Percentiles rank a stretch among this genome's conserved stretches.
Evolutionary conservation across 257 asterid genomes (phyloP).

Genomic region (Henckelia pumila): DNA sequence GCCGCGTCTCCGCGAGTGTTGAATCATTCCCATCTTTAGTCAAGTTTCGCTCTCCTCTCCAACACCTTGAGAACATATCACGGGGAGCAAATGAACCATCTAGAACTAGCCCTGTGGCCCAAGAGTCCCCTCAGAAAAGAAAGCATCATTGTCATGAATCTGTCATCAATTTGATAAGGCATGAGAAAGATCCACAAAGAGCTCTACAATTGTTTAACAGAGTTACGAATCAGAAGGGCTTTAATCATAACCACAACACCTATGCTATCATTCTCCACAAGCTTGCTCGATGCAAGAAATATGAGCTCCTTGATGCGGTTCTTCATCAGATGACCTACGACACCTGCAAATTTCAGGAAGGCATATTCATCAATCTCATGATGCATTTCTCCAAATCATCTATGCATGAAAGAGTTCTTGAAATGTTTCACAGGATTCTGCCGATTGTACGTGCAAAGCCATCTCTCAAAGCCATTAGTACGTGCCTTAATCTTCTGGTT

Average conservation of each 20-base stretch:
- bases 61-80: constrained; percentile 24
- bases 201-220: constrained; percentile 68
- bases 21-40: constrained; percentile 42
- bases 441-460: constrained; percentile 73
- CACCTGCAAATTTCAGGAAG: constrained; percentile 86
- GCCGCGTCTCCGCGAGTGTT: constrained; percentile 31
- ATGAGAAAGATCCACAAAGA: constrained; percentile 54
- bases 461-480: constrained; percentile 78
- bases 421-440: constrained; percentile 60
- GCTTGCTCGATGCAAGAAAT: constrained; percentile 66
- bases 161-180: constrained; percentile 49
- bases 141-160: constrained; percentile 60
- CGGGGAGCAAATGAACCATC: constrained; percentile 31
- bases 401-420: constrained; percentile 67
- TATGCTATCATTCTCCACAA: constrained; percentile 70
- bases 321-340: constrained; percentile 83
- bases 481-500: constrained; percentile 84
- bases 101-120: constrained; percentile 26
- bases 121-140: constrained; percentile 36
- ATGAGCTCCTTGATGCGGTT: constrained; percentile 53
- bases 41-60: constrained; percentile 50
- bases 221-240: constrained; percentile 68
- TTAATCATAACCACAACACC: constrained; percentile 65
- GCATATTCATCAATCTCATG: constrained; percentile 85
- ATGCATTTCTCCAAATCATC: constrained; percentile 69